Evolutionary conservation across 2,329 filamentous ascomycete species (phyloP).

Genomic region (Ilyonectria destructans): DNA sequence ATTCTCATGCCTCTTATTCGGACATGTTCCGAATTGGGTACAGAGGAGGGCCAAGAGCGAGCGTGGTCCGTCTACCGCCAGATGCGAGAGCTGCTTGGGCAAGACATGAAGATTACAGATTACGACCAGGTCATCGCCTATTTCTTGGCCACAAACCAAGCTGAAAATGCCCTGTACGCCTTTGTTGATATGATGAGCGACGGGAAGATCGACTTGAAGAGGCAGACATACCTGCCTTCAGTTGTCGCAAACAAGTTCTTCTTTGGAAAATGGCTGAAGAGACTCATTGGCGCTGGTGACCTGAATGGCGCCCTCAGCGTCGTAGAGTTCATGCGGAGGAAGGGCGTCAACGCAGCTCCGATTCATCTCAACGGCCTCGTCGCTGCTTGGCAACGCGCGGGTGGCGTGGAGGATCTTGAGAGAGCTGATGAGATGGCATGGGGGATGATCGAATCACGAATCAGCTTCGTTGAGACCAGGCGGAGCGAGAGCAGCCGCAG

Average conservation of each 20-base stretch:
- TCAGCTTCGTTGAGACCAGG: slow-evolving; percentile 73
- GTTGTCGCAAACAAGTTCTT: slow-evolving; percentile 82
- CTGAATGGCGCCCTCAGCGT: slow-evolving; percentile 81
- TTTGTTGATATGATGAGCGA: slow-evolving; percentile 93
- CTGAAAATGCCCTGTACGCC: slow-evolving; percentile 79
- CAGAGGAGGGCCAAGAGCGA: slow-evolving; percentile 62
- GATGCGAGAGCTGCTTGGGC: slow-evolving; percentile 74
- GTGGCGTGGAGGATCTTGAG: slow-evolving; percentile 67
- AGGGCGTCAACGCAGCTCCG: slow-evolving; percentile 77
- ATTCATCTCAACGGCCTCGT: slow-evolving; percentile 89
- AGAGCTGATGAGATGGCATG: slow-evolving; percentile 80
- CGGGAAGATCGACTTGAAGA: slow-evolving; percentile 66
- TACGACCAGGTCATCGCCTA: slow-evolving; percentile 83
- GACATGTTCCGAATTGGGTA: slow-evolving; percentile 72
- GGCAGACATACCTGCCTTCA: slow-evolving; percentile 62
- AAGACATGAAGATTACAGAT: slow-evolving; percentile 78
- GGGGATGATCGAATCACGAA: slow-evolving; percentile 81
- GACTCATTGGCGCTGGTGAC: slow-evolving; percentile 81
- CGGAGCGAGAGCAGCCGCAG: slow-evolving; percentile 36
- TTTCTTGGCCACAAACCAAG: slow-evolving; percentile 78
- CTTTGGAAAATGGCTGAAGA: slow-evolving; percentile 90
- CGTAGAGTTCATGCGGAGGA: slow-evolving; percentile 81
- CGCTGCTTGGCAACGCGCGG: slow-evolving; percentile 81
- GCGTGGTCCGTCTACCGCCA: slow-evolving; percentile 80
- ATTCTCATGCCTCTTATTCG: slow-evolving; percentile 80